Base-by-base conservation (phyloP, 2,329 filamentous ascomycete species). In the Magnaporthales sp. region DNA sequence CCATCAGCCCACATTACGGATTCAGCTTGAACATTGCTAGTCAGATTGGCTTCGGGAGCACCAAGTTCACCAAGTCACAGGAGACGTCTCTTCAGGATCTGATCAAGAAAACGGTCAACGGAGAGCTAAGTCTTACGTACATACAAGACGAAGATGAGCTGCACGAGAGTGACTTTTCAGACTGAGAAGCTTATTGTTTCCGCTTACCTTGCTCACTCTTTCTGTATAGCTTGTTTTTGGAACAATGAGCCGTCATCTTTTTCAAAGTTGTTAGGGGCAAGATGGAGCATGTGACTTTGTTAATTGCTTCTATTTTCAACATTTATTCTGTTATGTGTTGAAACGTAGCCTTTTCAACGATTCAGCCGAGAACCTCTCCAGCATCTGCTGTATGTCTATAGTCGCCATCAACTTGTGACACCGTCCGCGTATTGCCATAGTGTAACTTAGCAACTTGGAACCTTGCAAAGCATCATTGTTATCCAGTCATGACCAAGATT, bases 141-240 rank as follows among this genome's bases (percentile, higher is more conserved):
- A 69, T 69, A 15, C 67, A 67, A 32, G 74, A 77, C 24, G 75
- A 75, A 1, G 75, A 78, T 29, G 77, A 79, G 51, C 68, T 75
- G 29, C 73, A 77, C 51, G 76, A 78, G 66, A 73, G 66, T 4
- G 77, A 78, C 61, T 77, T 76, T 66, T 74, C 74, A 2, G 74
- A 75, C 22, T 72, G 38, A 51, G 1, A n/a, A n/a, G 19, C 38
- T n/a, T 2, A n/a, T n/a, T 51, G 19, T 1, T 6, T 2, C 6
- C 38, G 6, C 38, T 51, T n/a, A 51, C 38, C 38, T 51, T 51
- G 19, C 15, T 51, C 19, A 2, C 32, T 46, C 19, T 46, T n/a
- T 19, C 15, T 46, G 5, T 19, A 19, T 46, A 46, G 15, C 32
- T 46, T 46, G 32, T 4, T 19, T 46, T 2, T 46, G 32, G 32